Evolutionary conservation across 1,139 yeast species (phyloP), one percentile per base, ranked within the genome.

Genomic region (Sugiyamaella novakii): DNA sequence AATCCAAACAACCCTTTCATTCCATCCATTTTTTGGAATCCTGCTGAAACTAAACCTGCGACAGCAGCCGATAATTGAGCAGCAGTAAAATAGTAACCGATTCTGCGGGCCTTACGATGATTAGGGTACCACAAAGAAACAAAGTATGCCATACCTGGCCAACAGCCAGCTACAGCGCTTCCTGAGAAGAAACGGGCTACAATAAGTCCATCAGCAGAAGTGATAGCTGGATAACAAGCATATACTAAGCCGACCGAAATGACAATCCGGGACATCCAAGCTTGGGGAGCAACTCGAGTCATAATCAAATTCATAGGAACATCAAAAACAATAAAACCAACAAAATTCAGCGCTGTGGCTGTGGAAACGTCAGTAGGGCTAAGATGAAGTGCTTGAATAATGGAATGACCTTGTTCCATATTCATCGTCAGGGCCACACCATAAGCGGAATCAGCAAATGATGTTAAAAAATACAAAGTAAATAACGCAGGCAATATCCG

Each of bases 111-210:
- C 57, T 83, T 79, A 51, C 94, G 74, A 44, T 85, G 83, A 47
- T 83, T 79, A 1, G 96, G 96, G 61, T 88, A 88, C 94, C 95
- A 88, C 59, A 87, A 72, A 0, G 91, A 80, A 38, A 88, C 75
- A 61, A 87, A 88, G 68, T 87, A 87, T 19, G 91, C 83, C 83
- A 88, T 74, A 8, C 96, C 96, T 1, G 96, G 96, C 96, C 96
- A 88, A 2, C 89, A 82, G 31, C 96, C 96, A 8, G 96, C 95
- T 44, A 89, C 89, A 52, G 84, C 86, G 52, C 84, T 61, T 41
- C 96, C 96, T 19, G 87, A 78, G 52, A 88, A 75, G 50, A 87
- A 80, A 55, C 95, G 76, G 38, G 81, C 69, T 2, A 91, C 95
- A 49, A 82, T 80, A 24, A 87, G 69, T 1, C 94, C 94, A 3